These are phyloP conservation scores for Babesia ovata DNA, from an alignment of 169 alveolate genomes.

Conservation along the genomic window DNA sequence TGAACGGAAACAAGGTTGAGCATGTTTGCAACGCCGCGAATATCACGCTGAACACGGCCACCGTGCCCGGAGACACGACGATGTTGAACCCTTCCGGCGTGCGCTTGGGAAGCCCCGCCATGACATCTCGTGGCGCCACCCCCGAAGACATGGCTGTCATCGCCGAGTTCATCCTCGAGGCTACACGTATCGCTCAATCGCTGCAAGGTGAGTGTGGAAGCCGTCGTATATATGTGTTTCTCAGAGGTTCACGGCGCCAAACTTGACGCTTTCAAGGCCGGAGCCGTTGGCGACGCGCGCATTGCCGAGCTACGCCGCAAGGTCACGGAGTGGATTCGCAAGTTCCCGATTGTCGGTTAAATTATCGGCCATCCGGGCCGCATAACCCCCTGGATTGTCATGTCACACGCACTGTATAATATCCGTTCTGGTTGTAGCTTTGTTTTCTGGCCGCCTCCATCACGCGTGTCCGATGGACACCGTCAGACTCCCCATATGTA, in stretches of 20 bases:
- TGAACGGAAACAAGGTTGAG: constrained; percentile 85
- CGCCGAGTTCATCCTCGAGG: constrained; percentile 74
- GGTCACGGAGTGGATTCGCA: constrained; percentile 67
- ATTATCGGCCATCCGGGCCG: neutral
- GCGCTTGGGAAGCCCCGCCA: constrained; percentile 93
- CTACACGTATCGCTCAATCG: constrained; percentile 59
- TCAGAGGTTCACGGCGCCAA: constrained; percentile 66
- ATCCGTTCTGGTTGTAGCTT: too few species aligned
- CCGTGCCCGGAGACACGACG: constrained; percentile 83
- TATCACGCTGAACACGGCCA: constrained; percentile 85
- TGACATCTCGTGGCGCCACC: constrained; percentile 90
- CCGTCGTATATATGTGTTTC: neutral
- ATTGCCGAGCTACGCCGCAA: constrained; percentile 58
- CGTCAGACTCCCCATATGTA: constrained; percentile 20
- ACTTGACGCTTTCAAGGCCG: constrained; percentile 69
- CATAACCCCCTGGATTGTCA: too few species aligned
- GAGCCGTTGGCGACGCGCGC: constrained; percentile 44
- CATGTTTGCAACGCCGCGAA: constrained; percentile 83
- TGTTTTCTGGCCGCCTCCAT: too few species aligned
- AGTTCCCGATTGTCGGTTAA: constrained; percentile 58
- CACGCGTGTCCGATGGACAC: neutral
- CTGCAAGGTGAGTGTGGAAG: constrained; percentile 50
- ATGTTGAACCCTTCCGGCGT: constrained; percentile 90
- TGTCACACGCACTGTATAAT: too few species aligned
- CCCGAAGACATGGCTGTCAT: constrained; percentile 84